Conservation (phyloP, 2,329 filamentous ascomycete genomes). For the Colletotrichum filicis region DNA sequence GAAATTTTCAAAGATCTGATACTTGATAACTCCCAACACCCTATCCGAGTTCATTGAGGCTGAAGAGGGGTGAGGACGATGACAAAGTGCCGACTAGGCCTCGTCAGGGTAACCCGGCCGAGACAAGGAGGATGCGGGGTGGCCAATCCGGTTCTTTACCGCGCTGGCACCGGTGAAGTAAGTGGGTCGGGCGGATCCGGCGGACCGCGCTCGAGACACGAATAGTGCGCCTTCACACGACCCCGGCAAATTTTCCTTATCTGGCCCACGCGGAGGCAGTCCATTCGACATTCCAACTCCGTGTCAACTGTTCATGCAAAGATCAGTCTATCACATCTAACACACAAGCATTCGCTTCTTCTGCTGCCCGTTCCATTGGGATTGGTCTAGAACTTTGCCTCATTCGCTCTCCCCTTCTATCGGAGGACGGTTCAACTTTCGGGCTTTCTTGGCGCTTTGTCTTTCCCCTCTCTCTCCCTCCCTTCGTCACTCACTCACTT, state of each 20-base stretch:
- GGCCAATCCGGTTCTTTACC: conserved; percentile 25
- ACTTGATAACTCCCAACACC: background rate
- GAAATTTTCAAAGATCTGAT: background rate
- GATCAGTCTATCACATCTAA: background rate
- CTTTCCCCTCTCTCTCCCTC: background rate
- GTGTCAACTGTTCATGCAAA: background rate
- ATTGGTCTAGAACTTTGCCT: background rate
- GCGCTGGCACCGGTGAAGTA: conserved; percentile 4
- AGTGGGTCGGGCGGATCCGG: conserved; percentile 17
- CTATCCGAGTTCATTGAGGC: background rate
- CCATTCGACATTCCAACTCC: conserved; percentile 3
- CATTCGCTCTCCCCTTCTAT: background rate
- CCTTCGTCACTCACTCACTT: background rate
- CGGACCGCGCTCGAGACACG: conserved; percentile 24
- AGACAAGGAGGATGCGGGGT: background rate
- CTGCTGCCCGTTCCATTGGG: background rate
- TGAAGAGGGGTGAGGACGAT: background rate
- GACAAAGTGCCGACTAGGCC: background rate
- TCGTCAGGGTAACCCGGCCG: conserved; percentile 13
- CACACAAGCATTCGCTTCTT: background rate
- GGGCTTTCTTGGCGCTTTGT: conserved; percentile 1
- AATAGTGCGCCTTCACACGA: background rate
- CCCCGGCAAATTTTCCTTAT: conserved; percentile 29
- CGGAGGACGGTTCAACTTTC: background rate
- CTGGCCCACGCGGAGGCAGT: conserved; percentile 13